Percentiles rank a stretch among this genome's conserved stretches.
phyloP scores from a whole-genome alignment of 2,329 filamentous ascomycete genomes.

The Aspergillus hiratsukae region DNA sequence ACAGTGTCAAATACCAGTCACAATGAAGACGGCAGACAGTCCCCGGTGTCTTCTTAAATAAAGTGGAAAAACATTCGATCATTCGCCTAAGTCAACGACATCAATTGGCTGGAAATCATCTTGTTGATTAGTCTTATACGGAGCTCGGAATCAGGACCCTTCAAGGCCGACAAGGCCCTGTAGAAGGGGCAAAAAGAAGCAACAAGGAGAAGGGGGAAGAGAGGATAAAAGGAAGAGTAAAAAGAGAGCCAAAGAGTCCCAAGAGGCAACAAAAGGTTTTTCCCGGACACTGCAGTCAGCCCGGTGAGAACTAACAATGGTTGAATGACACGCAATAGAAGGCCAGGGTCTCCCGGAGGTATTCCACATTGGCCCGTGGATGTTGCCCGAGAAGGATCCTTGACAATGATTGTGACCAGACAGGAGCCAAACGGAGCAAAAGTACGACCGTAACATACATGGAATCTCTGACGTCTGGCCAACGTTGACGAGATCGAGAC shows the following conservation, averaged over 20 bases:
- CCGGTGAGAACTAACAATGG: neutral
- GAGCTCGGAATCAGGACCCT: neutral
- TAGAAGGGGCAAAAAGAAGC: neutral
- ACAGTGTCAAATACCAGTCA: neutral
- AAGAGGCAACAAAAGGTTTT: neutral
- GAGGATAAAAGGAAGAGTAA: neutral
- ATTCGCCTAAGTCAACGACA: neutral
- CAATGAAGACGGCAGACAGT: neutral
- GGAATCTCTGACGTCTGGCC: conserved; percentile 5
- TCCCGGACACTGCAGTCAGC: neutral
- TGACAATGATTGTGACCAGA: neutral
- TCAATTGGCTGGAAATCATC: neutral
- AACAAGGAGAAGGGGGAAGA: neutral
- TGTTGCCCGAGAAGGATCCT: neutral
- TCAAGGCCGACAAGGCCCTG: neutral
- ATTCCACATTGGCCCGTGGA: neutral
- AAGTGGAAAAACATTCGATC: neutral
- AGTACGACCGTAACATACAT: neutral
- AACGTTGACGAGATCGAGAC: conserved; percentile 4
- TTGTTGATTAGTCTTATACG: neutral
- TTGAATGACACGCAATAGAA: neutral
- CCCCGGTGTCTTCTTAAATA: neutral
- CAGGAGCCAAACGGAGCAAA: conserved; percentile 4
- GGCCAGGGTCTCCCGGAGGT: neutral
- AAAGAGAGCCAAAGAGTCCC: neutral